Evolutionary conservation across 2,329 filamentous ascomycete genomes (phyloP).

Genomic region (Chrysoporthe austroafricana): DNA sequence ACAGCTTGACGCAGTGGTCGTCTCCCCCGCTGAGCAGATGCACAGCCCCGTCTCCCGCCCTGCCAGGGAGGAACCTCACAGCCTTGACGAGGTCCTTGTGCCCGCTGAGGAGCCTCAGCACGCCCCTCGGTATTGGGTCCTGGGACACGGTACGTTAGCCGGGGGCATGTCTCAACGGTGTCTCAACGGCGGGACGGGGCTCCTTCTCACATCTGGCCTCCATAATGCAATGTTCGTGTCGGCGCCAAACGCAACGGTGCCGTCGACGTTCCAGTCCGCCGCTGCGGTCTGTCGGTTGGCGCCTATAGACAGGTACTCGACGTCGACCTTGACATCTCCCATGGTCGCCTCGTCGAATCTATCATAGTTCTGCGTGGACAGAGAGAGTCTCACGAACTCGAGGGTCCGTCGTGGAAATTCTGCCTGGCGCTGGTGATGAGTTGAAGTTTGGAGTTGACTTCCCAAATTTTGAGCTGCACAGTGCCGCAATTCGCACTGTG

Average conservation of each 20-base stretch:
- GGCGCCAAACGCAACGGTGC: slow-evolving; percentile 80
- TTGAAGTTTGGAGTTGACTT: slow-evolving; percentile 2
- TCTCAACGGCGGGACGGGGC: not conserved
- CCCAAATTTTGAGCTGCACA: slow-evolving; percentile 24
- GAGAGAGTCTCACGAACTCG: no score
- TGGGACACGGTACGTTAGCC: slow-evolving; percentile 29
- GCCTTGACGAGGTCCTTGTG: slow-evolving; percentile 83
- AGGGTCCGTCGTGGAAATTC: not conserved
- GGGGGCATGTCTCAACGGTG: not conserved
- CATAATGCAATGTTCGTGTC: slow-evolving; percentile 89
- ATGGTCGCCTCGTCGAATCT: not conserved
- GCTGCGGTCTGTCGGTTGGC: slow-evolving; percentile 89
- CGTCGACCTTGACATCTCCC: slow-evolving; percentile 36
- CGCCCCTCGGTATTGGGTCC: slow-evolving; percentile 54
- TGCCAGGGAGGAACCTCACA: slow-evolving; percentile 72
- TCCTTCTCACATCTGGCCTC: slow-evolving; percentile 70
- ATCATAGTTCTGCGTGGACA: not conserved
- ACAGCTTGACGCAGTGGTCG: slow-evolving; percentile 77
- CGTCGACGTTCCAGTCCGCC: slow-evolving; percentile 81
- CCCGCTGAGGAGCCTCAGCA: slow-evolving; percentile 70
- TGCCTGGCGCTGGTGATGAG: not conserved
- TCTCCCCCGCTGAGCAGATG: slow-evolving; percentile 80
- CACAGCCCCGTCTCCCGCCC: slow-evolving; percentile 48
- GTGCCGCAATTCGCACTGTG: slow-evolving; percentile 25
- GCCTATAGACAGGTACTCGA: slow-evolving; percentile 71